Evolutionary conservation across 768 basidiomycete species (phyloP).

Genomic region (Lactarius trivialis): DNA sequence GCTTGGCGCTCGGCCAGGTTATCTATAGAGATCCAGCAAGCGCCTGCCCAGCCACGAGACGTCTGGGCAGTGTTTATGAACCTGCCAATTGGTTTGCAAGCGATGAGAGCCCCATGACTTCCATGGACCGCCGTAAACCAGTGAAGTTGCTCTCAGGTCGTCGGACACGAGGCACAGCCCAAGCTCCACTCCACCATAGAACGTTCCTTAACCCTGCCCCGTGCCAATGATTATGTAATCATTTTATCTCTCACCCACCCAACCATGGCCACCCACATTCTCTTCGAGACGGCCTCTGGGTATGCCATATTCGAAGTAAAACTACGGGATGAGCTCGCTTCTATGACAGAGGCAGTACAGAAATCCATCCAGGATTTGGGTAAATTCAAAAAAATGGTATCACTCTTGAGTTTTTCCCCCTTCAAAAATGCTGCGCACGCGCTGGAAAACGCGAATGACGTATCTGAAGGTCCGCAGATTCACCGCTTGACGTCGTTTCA

Average conservation of each 20-base stretch:
- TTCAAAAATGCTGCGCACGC: conserved; percentile 93
- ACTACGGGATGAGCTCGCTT: conserved; percentile 80
- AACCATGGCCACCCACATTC: conserved; percentile 70
- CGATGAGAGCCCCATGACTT: not conserved
- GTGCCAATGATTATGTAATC: not conserved
- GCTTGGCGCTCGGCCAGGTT: conserved; percentile 11
- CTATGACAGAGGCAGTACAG: conserved; percentile 71
- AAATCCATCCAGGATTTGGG: conserved; percentile 79
- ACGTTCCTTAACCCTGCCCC: not conserved
- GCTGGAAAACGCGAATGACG: conserved; percentile 90
- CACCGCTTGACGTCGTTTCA: not conserved
- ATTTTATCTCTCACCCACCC: not conserved
- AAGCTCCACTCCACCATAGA: conserved; percentile 2
- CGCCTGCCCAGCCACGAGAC: conserved; percentile 5
- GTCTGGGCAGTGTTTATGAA: not conserved
- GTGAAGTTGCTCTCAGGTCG: not conserved
- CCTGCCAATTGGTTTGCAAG: too few relatives aligned
- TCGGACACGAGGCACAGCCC: conserved; percentile 15
- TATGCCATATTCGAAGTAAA: conserved; percentile 90
- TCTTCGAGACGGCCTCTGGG: conserved; percentile 92
- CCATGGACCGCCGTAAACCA: not conserved
- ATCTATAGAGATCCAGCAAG: conserved; percentile 1
- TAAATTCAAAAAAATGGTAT: conserved; percentile 91
- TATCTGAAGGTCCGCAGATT: conserved; percentile 76
- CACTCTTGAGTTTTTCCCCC: conserved; percentile 83